Base-by-base conservation (phyloP, 495 filamentous ascomycete genomes). In the Neurospora intermedia region DNA sequence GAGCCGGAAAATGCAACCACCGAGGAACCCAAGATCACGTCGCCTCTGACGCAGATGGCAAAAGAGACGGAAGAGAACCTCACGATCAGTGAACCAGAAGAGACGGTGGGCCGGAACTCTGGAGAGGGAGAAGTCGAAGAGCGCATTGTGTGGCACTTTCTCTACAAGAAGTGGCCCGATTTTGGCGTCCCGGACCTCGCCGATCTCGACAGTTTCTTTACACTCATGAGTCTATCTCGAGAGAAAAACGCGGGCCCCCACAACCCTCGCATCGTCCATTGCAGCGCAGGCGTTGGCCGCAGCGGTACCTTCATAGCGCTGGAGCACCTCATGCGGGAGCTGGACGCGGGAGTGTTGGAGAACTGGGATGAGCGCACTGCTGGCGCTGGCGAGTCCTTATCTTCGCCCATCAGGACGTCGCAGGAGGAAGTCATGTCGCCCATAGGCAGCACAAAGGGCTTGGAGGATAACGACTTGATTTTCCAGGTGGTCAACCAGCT, bases 291-390 rank as follows among this genome's bases (percentile, higher is more conserved):
- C 45, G 96, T 99, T 13, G 96, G 96, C 31, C 90, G 96, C 70
- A 94, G 91, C 20, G 96, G 96, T 69, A 98, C 96, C 0, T 99
- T 98, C 78, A 96, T 99, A 75, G 92, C 94, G 5, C 88, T 99
- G 10, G 96, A 98, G 81, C 91, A 95, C 77, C 87, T 99, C 69
- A 87, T 97, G 59, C 85, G 89, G 38, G 93, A 97, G 80, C 83
- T 98, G 9, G 89, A 93, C 45, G 88, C 89, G 13, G 96, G 94
- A 41, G 85, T 88, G 38, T 81, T 96, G 74, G 87, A 90, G 77
- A 71, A 78, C 54, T 76, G 76, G 71, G 78, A 82, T 46, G 42
- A 78, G 74, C 71, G 54, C 23, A 18, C 71, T 6, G 46, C 46
- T 11, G 42, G 23, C 35, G 54, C 62, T 40, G 69, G 38, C 11